Conservation (phyloP, 2,329 filamentous ascomycete species). For the Colletotrichum simmondsii region DNA sequence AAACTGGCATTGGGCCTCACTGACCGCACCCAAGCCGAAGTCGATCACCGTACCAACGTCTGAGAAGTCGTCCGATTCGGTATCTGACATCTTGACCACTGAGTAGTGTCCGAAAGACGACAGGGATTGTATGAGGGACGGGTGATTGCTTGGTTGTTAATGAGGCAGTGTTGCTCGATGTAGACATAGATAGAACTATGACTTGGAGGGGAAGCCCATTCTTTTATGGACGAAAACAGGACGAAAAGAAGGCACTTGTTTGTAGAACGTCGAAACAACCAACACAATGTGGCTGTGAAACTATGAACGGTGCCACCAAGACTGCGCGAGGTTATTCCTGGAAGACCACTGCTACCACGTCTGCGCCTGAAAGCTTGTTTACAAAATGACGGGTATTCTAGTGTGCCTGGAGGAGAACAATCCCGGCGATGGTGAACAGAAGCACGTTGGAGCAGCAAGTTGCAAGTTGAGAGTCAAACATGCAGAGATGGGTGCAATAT, state of each 20-base stretch:
- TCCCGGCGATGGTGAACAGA: no score
- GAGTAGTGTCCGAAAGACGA: neutral
- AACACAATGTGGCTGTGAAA: neutral
- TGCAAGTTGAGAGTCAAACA: neutral
- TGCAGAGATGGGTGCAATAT: neutral
- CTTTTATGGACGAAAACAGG: neutral
- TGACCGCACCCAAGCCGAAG: neutral
- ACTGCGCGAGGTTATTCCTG: neutral
- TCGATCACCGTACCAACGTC: neutral
- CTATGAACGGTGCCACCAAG: neutral
- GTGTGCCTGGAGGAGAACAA: no score
- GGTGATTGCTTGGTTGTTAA: neutral
- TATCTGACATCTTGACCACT: neutral
- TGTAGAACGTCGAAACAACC: no score
- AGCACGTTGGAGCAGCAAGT: neutral
- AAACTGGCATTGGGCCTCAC: neutral
- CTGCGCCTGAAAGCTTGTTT: neutral
- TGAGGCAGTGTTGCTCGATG: neutral
- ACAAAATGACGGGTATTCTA: neutral
- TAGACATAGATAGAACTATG: neutral
- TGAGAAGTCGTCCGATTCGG: neutral
- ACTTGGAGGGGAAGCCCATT: neutral
- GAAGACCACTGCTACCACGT: neutral
- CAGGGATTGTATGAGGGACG: neutral
- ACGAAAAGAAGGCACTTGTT: neutral